Conservation (phyloP, 345 rosid species). For the Litchi chinensis region DNA sequence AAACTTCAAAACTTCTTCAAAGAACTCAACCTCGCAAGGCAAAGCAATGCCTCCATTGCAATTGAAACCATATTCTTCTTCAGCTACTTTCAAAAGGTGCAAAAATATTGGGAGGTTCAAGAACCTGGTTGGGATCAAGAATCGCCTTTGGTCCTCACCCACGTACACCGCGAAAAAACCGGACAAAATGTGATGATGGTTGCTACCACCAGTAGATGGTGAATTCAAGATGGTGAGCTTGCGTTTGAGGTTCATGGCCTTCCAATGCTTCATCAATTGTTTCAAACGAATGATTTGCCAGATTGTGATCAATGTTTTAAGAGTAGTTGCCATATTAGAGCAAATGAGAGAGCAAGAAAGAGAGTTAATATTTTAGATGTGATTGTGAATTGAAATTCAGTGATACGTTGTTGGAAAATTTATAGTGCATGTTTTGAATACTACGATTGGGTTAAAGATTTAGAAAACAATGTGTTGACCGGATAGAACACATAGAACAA, state of each 20-base stretch:
- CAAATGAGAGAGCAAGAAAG: too few species aligned
- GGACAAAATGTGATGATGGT: not conserved
- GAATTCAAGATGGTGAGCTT: not conserved
- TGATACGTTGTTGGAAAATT: too few species aligned
- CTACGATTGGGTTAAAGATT: not conserved
- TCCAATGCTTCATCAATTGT: slow-evolving; percentile 10
- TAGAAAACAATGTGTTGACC: not conserved
- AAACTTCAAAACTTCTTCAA: slow-evolving; percentile 13
- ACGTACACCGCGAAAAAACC: slow-evolving; percentile 23
- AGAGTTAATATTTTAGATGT: too few species aligned
- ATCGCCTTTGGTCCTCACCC: slow-evolving; percentile 11
- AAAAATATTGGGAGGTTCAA: slow-evolving; percentile 20
- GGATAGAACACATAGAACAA: not conserved
- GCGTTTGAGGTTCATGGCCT: not conserved
- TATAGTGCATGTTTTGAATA: not conserved
- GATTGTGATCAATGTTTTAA: not conserved
- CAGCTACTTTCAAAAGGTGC: slow-evolving; percentile 23
- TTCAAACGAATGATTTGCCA: slow-evolving; percentile 11
- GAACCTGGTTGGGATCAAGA: slow-evolving; percentile 24
- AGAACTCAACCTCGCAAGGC: slow-evolving; percentile 26
- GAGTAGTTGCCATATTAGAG: not conserved
- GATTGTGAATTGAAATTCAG: too few species aligned
- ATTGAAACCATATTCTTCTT: slow-evolving; percentile 25
- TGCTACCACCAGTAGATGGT: not conserved
- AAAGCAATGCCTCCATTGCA: slow-evolving; percentile 25